Evolutionary conservation across 106 monocot genomes (phyloP), one percentile per base, ranked within the genome.

Genomic region (Amphibolis antarctica): DNA sequence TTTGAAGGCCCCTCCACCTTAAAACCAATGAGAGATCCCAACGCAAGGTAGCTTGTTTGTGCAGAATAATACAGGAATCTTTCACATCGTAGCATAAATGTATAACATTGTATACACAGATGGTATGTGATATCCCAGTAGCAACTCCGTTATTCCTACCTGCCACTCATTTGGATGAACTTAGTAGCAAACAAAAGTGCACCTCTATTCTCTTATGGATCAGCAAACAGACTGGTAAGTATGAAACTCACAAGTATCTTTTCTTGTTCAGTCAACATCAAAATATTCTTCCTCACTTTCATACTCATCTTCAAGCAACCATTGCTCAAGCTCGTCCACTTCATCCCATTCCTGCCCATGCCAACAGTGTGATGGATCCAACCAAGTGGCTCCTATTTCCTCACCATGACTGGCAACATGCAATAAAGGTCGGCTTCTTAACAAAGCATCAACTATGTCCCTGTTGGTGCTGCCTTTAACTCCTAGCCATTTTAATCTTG

Each of bases 271-370:
- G 22, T 56, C 56, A 14, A 46, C 69, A 50, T 66, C 65, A 51
- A 66, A 54, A 6, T 71, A 71, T 54, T 53, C 84, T 14, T 24
- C 83, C 55, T 74, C 78, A 59, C 55, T 69, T 1, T 20, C 78
- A 63, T 68, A 28, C 22, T 78, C 92, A 20, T 78, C 87, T 21
- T 79, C 86, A 54, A 89, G 46, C 60, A 89, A 68, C 89, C 85
- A 94, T 44, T 86, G 83, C 31, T 98, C 90, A 56, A 90, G 84
- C 54, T 90, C 96, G 78, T 98, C 96, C 4, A 87, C 21, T 65
- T 86, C 89, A 50, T 94, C 89, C 12, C 86, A 81, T 60, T 89
- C 83, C 22, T 66, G 78, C 43, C 64, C 54, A 70, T 78, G 78
- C 89, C 90, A 86, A 20, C 68, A 73, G 52, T 53, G 55, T 18